phyloP scores from a whole-genome alignment of 148 eudicot species.

The Rheum nobile region DNA sequence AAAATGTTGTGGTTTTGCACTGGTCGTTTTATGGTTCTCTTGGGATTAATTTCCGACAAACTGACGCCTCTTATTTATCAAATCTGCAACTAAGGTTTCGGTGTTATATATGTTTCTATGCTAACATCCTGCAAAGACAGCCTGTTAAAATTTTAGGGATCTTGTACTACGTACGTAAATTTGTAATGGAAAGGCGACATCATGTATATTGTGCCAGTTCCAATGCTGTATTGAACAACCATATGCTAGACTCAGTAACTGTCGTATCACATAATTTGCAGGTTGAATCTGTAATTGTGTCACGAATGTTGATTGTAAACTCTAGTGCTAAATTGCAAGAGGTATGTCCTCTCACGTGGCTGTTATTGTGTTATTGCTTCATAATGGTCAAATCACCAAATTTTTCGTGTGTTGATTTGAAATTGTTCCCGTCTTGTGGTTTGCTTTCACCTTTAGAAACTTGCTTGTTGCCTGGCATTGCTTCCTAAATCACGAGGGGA shows the following conservation, averaged over 20 bases:
- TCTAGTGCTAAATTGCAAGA: conserved; percentile 35
- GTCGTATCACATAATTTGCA: conserved; percentile 26
- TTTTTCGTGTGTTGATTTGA: background rate
- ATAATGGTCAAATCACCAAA: background rate
- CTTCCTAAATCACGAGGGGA: conserved; percentile 88
- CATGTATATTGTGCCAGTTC: background rate
- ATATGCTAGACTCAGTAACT: conserved; percentile 1
- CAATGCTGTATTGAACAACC: background rate
- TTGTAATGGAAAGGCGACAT: background rate
- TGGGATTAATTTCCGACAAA: background rate
- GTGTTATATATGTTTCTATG: background rate
- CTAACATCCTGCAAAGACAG: background rate
- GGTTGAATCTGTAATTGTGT: conserved; percentile 77
- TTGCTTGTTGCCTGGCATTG: conserved; percentile 61
- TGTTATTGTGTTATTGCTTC: background rate
- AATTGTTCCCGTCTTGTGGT: background rate
- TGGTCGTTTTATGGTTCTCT: background rate
- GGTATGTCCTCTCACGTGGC: conserved; percentile 30
- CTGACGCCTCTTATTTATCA: background rate
- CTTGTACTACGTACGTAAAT: background rate
- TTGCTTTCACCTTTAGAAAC: conserved; percentile 41
- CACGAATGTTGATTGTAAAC: conserved; percentile 52
- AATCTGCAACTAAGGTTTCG: background rate
- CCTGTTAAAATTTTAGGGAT: background rate
- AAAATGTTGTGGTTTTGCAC: background rate